Evolutionary conservation across 768 basidiomycete genomes (phyloP).

Genomic region (Pleurotus citrinopileatus): DNA sequence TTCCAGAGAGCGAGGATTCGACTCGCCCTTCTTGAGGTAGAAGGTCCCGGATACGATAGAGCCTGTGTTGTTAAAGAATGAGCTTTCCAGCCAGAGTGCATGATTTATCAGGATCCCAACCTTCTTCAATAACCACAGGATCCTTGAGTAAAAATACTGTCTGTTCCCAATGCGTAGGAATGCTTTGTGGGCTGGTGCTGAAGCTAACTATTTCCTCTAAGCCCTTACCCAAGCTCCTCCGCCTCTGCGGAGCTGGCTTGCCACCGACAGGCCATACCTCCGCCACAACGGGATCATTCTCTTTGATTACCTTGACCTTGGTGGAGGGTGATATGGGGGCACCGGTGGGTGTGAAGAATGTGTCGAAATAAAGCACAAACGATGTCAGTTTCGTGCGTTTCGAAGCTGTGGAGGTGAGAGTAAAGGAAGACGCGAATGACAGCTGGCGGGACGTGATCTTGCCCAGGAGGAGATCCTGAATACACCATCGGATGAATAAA

Average conservation of each 20-base stretch:
- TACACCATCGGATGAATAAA: background rate
- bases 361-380: constrained; percentile 92
- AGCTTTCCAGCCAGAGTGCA: background rate
- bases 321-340: constrained; percentile 49
- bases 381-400: constrained; percentile 68
- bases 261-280: constrained; percentile 81
- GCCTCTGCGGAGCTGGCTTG: constrained; percentile 54
- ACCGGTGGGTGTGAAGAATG: constrained; percentile 74
- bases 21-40: constrained; percentile 73
- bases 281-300: constrained; percentile 61
- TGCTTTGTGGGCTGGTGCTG: constrained; percentile 86
- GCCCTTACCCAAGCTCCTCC: constrained; percentile 49
- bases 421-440: constrained; percentile 78
- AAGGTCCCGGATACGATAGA: constrained; percentile 77
- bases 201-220: constrained; percentile 66
- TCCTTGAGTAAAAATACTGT: constrained; percentile 84
- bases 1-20: constrained; percentile 85
- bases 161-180: constrained; percentile 96
- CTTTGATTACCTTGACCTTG: constrained; percentile 52
- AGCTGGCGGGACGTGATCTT: constrained; percentile 67
- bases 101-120: constrained; percentile 40
- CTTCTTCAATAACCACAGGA: constrained; percentile 73
- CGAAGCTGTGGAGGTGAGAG: constrained; percentile 59
- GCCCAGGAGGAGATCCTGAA: constrained; percentile 73
- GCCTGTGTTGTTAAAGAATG: constrained; percentile 39